Base-by-base conservation (phyloP, 2,329 filamentous ascomycete genomes). In the Botrytis hyacinthi region DNA sequence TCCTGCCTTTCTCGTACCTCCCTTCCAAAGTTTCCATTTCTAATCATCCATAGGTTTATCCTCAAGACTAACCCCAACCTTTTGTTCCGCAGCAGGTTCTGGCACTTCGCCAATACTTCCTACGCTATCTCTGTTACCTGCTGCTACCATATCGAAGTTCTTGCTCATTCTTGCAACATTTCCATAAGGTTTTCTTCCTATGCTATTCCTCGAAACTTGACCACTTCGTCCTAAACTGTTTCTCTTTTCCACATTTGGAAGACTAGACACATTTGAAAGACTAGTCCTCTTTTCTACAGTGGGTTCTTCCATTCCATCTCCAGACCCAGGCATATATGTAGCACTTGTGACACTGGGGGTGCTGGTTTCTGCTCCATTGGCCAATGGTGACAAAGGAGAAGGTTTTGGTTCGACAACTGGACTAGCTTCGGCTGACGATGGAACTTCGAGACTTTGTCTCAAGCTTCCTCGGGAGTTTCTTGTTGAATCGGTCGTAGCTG, bases 391-490 rank as follows among this genome's bases (percentile, higher is more conserved):
- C 62, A 76, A 69, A 29, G 78, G 74, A 26, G 66, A 69, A 20
- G 75, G 42, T 35, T 76, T 74, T 12, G 76, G 72, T 14, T 73
- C 74, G n/a, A 76, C 73, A 44, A 77, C 73, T 57, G 77, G 75
- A 48, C 74, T 74, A 44, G 72, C 70, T 60, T 76, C 76, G 29
- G 78, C 77, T 48, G 72, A 73, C 4, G 69, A 72, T 71, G 95
- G 95, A 4, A 98, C 94, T 78, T 97, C 94, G 3, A 98, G 87
- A 80, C 93, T 96, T 65, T 90, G 85, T 76, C 91, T 86, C 82
- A 80, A 79, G 40, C 69, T 70, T 57, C 80, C 75, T 79, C 79
- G 75, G 76, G 78, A 76, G 80, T 77, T 76, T 82, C 80, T 76
- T 70, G 57, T 32, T 79, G 78, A 61, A 79, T 86, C 88, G 73